These are phyloP conservation scores for Aquanectria penicillioides DNA, from an alignment of 2,329 filamentous ascomycete genomes.

Conservation along the genomic window DNA sequence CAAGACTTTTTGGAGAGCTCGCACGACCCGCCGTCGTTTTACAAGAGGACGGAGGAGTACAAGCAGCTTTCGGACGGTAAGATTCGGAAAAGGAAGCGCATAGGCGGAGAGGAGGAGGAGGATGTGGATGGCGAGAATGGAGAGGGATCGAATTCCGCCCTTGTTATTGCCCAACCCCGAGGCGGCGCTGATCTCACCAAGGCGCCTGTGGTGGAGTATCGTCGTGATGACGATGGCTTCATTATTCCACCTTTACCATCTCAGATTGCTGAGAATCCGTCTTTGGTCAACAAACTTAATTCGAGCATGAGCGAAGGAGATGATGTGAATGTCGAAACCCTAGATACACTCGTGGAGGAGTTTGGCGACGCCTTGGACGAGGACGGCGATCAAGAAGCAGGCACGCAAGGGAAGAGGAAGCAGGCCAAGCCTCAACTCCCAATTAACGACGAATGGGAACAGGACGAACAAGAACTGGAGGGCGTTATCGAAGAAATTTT, in stretches of 20 bases:
- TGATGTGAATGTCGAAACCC: constrained; percentile 39
- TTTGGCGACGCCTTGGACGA: constrained; percentile 55
- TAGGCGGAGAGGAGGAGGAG: constrained; percentile 44
- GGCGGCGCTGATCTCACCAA: constrained; percentile 49
- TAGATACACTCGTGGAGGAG: constrained; percentile 55
- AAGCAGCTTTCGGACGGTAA: constrained; percentile 62
- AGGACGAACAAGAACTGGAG: constrained; percentile 73
- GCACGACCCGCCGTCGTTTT: constrained; percentile 87
- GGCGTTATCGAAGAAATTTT: constrained; percentile 77
- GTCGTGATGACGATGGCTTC: constrained; percentile 74
- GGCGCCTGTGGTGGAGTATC: constrained; percentile 49
- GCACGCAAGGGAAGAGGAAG: constrained; percentile 33
- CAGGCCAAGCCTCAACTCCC: constrained; percentile 57
- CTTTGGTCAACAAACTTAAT: constrained; percentile 34
- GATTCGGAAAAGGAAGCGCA: constrained; percentile 57
- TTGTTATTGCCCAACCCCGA: constrained; percentile 24
- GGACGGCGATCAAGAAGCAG: constrained; percentile 31
- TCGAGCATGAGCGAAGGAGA: constrained; percentile 29
- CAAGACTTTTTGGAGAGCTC: constrained; percentile 76
- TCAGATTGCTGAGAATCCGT: constrained; percentile 48
- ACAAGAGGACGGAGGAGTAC: constrained; percentile 70
- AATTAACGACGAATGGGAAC: constrained; percentile 70
- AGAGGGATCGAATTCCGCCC: neutral
- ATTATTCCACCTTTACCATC: constrained; percentile 66
- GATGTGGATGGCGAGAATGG: constrained; percentile 32